Conservation (phyloP, 202 grass and related monocot genomes). For the Sporobolus alterniflorus region DNA sequence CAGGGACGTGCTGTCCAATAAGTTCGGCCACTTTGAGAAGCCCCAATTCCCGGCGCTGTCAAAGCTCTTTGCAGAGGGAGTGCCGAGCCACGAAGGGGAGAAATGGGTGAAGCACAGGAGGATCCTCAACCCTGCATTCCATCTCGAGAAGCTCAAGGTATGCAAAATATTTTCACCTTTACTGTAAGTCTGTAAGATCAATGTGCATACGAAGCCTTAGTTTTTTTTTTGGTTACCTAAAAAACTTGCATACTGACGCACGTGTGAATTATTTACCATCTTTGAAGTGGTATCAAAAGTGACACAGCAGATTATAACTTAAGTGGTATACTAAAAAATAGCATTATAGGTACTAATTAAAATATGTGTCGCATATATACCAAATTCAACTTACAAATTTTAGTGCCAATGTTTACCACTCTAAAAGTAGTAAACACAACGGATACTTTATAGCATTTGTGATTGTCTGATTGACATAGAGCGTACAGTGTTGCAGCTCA, state of each 20-base stretch:
- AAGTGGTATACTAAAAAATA: no score
- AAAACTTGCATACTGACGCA: background rate
- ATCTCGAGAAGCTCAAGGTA: conserved; percentile 76
- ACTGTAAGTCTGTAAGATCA: no score
- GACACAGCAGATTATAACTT: no score
- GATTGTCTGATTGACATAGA: background rate
- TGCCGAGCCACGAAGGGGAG: conserved; percentile 50
- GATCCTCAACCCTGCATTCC: conserved; percentile 76
- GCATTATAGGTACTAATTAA: no score
- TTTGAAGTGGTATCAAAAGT: no score
- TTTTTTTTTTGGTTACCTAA: background rate
- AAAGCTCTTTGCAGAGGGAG: conserved; percentile 31
- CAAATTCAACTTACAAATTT: no score
- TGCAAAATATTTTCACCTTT: background rate
- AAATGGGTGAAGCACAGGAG: conserved; percentile 77
- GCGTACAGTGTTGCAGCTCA: conserved; percentile 25
- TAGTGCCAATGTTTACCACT: background rate
- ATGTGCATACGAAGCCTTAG: no score
- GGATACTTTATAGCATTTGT: background rate
- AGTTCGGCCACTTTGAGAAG: conserved; percentile 58
- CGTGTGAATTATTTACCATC: background rate
- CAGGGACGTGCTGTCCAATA: conserved; percentile 50
- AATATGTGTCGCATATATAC: no score
- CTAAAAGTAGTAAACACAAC: background rate
- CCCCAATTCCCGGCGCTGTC: background rate